phyloP scores from a whole-genome alignment of 768 basidiomycete genomes.

The Coprinopsis marcescibilis region DNA sequence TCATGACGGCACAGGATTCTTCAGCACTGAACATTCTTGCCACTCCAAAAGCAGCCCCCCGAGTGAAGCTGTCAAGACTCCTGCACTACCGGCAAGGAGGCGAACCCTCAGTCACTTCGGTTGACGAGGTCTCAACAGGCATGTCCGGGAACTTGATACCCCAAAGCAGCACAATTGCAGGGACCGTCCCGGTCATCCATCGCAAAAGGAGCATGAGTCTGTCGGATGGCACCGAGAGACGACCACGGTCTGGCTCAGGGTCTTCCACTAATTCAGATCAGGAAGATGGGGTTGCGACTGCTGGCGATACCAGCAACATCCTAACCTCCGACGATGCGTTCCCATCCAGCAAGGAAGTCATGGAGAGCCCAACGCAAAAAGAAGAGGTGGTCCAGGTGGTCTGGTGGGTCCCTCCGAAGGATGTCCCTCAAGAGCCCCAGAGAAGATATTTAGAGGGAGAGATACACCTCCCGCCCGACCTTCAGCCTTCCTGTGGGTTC shows the following conservation, averaged over 20 bases:
- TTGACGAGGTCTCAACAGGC: no score
- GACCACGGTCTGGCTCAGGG: no score
- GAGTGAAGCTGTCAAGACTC: constrained; percentile 19
- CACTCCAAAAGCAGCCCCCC: constrained; percentile 13
- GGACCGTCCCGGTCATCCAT: no score
- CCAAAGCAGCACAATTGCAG: no score
- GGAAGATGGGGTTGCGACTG: no score
- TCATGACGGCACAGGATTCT: constrained; percentile 17
- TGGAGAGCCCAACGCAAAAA: background rate
- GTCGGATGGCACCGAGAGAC: no score
- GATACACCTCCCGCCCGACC: constrained; percentile 12
- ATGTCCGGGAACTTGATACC: no score
- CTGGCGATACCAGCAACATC: no score
- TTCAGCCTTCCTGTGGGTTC: constrained; percentile 14
- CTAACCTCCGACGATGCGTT: background rate
- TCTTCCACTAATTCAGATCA: no score
- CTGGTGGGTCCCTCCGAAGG: constrained; percentile 3
- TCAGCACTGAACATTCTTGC: constrained; percentile 21
- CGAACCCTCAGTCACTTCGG: background rate
- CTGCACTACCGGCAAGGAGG: background rate
- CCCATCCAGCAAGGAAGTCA: background rate
- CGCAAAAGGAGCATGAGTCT: no score
- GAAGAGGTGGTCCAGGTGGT: background rate
- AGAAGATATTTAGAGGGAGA: constrained; percentile 14
- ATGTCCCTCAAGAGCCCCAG: background rate